phyloP scores from a whole-genome alignment of 2,329 filamentous ascomycete genomes.

The Trichothecium sympodiale region DNA sequence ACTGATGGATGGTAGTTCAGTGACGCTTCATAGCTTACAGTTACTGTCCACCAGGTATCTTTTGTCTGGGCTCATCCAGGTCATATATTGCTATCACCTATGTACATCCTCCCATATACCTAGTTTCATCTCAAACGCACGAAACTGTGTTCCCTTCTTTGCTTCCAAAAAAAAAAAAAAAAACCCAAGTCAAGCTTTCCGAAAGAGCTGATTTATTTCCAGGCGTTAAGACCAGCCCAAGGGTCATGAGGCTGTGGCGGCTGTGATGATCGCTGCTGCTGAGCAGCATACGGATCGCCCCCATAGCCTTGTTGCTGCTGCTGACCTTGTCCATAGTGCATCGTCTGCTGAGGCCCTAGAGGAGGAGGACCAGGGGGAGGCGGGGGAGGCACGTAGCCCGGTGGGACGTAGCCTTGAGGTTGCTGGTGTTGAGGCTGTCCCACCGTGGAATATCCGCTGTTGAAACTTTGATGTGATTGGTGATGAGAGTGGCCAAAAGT shows the following conservation, averaged over 20 bases:
- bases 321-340: conserved; percentile 34
- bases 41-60: no score
- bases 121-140: no score
- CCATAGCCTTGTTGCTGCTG: conserved; percentile 6
- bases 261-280: conserved; percentile 17
- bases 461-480: conserved; percentile 21
- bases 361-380: conserved; percentile 53
- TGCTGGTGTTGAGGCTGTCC: conserved; percentile 29
- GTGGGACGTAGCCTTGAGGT: conserved; percentile 34
- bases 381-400: conserved; percentile 51
- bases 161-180: no score
- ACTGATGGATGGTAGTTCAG: no score
- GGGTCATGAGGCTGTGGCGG: conserved; percentile 33
- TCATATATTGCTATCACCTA: neutral
- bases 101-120: neutral
- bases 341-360: conserved; percentile 50
- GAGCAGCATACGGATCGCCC: conserved; percentile 5
- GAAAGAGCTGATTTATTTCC: no score
- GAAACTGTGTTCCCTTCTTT: no score
- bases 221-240: conserved; percentile 41
- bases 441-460: conserved; percentile 17
- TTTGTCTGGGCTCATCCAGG: neutral
- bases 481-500: conserved; percentile 20
- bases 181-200: no score
- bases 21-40: no score